Evolutionary conservation across 345 rosid genomes (phyloP).

Genomic region (Pugionium cornutum): DNA sequence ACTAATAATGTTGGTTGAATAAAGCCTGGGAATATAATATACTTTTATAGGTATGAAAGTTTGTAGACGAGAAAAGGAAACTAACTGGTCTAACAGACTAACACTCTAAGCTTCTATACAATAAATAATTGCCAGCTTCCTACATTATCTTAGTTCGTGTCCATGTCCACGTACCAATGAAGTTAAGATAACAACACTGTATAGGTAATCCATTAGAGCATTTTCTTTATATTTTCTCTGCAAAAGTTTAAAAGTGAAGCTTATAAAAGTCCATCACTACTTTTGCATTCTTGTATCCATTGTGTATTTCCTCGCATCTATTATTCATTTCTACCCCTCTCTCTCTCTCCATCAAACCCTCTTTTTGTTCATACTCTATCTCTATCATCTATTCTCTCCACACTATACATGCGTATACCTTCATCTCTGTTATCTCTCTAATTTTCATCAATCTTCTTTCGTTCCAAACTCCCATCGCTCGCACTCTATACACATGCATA

Average conservation of each 20-base stretch:
- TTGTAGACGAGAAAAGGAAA: background rate
- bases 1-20: too few species aligned
- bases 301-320: slow-evolving; percentile 28
- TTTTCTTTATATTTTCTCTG: background rate
- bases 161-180: slow-evolving; percentile 31
- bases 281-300: slow-evolving; percentile 23
- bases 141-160: slow-evolving; percentile 28
- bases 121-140: slow-evolving; percentile 23
- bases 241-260: too few species aligned
- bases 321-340: slow-evolving; percentile 1
- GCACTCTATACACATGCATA: background rate
- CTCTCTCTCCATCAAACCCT: slow-evolving; percentile 20
- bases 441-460: background rate
- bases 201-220: too few species aligned
- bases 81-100: slow-evolving; percentile 2
- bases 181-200: background rate
- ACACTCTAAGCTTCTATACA: slow-evolving; percentile 18
- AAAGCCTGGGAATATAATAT: too few species aligned
- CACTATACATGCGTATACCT: slow-evolving; percentile 17
- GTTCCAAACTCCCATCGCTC: slow-evolving; percentile 2
- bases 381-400: slow-evolving; percentile 19
- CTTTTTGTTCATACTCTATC: background rate
- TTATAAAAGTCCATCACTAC: slow-evolving; percentile 10
- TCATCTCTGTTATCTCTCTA: background rate
- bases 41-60: too few species aligned